These are phyloP conservation scores for Rhododendron williamsianum DNA, from an alignment of 148 eudicot species.

Conservation along the genomic window DNA sequence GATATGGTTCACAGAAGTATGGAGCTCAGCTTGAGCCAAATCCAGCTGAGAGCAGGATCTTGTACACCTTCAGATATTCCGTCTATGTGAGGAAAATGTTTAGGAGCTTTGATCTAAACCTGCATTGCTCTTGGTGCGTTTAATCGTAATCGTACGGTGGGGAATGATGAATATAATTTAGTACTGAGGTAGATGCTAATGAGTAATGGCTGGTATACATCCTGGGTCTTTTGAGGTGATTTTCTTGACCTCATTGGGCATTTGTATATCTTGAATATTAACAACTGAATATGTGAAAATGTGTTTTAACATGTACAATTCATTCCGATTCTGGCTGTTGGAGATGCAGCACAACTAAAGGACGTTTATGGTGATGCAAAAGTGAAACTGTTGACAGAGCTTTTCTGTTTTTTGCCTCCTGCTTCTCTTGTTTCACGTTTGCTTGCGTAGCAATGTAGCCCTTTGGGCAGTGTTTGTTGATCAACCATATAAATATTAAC, in stretches of 20 bases:
- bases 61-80: conserved; percentile 23
- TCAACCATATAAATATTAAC: neutral
- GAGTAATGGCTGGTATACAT: conserved; percentile 1
- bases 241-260: conserved; percentile 19
- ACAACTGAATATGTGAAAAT: conserved; percentile 2
- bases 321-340: neutral
- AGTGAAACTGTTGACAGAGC: neutral
- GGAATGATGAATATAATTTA: neutral
- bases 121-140: neutral
- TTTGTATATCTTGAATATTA: conserved; percentile 13
- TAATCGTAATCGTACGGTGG: neutral
- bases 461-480: neutral
- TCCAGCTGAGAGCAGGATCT: conserved; percentile 34
- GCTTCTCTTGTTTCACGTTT: neutral
- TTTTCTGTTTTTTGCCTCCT: neutral
- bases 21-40: conserved; percentile 44
- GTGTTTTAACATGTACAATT: neutral
- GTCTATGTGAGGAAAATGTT: neutral
- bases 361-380: neutral
- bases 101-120: neutral
- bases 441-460: neutral
- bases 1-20: conserved; percentile 59
- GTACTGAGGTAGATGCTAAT: conserved; percentile 11
- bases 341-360: neutral
- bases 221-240: conserved; percentile 20